phyloP scores from a whole-genome alignment of 352 stramenopile genomes.

The Halophytophthora polymorphica region DNA sequence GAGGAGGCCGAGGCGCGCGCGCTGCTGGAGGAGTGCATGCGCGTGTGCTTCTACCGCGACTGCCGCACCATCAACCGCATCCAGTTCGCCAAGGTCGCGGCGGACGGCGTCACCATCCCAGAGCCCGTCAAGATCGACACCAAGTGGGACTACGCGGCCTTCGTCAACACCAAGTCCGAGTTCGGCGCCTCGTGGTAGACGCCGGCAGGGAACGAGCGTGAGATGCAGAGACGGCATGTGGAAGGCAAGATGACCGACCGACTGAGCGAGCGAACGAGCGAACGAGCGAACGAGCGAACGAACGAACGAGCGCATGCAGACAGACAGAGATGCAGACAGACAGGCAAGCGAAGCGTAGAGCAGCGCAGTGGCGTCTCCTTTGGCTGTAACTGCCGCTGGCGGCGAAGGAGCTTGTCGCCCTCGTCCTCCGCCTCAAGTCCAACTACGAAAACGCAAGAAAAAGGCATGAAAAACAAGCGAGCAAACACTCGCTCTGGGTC shows the following conservation, averaged over 20 bases:
- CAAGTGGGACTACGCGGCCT: slow-evolving; percentile 91
- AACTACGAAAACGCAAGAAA: too few species aligned
- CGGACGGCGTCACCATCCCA: slow-evolving; percentile 84
- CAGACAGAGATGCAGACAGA: neutral
- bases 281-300: too few species aligned
- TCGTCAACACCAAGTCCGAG: slow-evolving; percentile 87
- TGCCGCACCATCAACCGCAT: slow-evolving; percentile 98
- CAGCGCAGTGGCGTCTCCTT: neutral
- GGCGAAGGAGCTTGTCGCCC: neutral
- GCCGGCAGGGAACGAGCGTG: neutral
- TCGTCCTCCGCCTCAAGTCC: too few species aligned
- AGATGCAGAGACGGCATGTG: neutral
- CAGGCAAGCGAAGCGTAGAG: neutral
- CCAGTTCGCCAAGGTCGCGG: slow-evolving; percentile 95
- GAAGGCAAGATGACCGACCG: neutral
- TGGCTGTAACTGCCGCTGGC: neutral
- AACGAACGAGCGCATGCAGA: neutral
- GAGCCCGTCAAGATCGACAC: slow-evolving; percentile 96
- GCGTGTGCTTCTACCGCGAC: slow-evolving; percentile 98
- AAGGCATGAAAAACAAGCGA: too few species aligned
- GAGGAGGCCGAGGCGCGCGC: slow-evolving; percentile 91
- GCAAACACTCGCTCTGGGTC: too few species aligned
- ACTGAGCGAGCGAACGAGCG: too few species aligned
- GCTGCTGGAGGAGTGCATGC: slow-evolving; percentile 97
- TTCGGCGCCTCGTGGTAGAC: slow-evolving; percentile 88